Conservation (phyloP, 208 protist species). For the Acanthamoeba pearcei region DNA sequence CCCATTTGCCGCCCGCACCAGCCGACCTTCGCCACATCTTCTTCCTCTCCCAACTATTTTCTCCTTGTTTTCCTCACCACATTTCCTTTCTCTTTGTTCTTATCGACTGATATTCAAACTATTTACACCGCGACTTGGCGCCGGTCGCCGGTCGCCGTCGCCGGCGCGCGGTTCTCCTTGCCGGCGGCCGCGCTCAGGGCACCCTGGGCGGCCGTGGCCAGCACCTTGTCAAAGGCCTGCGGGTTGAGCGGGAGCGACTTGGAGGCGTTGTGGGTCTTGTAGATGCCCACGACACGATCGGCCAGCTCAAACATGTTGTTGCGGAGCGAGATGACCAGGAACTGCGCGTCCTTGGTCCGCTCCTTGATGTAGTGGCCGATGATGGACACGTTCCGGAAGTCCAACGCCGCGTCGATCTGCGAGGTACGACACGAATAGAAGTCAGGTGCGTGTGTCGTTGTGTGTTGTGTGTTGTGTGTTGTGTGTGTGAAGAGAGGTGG, state of each 20-base stretch:
- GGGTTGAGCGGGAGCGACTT: slow-evolving; percentile 98
- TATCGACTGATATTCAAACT: neutral
- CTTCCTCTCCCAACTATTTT: no score
- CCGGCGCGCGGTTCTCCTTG: slow-evolving; percentile 34
- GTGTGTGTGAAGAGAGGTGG: neutral
- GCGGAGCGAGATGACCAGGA: slow-evolving; percentile 99
- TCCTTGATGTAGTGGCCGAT: slow-evolving; percentile 99
- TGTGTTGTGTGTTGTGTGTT: neutral
- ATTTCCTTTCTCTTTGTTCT: no score
- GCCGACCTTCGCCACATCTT: no score
- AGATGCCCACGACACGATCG: slow-evolving; percentile 99
- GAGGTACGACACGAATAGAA: neutral
- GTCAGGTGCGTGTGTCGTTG: neutral
- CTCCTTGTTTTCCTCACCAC: no score
- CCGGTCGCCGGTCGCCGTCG: neutral
- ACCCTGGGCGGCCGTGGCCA: neutral
- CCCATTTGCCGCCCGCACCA: no score
- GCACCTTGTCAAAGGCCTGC: neutral
- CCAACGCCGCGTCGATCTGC: slow-evolving; percentile 99
- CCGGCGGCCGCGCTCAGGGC: neutral
- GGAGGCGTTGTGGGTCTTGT: slow-evolving; percentile 99
- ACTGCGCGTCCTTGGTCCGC: slow-evolving; percentile 99
- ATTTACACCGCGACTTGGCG: slow-evolving; percentile 7
- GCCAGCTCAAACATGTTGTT: slow-evolving; percentile 99
- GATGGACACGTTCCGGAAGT: slow-evolving; percentile 99